A percentile compares a stretch with the other conserved stretches of the same genome.
Evolutionary conservation across 805 yeast genomes (phyloP).

Genomic region (Pichia manshurica): DNA sequence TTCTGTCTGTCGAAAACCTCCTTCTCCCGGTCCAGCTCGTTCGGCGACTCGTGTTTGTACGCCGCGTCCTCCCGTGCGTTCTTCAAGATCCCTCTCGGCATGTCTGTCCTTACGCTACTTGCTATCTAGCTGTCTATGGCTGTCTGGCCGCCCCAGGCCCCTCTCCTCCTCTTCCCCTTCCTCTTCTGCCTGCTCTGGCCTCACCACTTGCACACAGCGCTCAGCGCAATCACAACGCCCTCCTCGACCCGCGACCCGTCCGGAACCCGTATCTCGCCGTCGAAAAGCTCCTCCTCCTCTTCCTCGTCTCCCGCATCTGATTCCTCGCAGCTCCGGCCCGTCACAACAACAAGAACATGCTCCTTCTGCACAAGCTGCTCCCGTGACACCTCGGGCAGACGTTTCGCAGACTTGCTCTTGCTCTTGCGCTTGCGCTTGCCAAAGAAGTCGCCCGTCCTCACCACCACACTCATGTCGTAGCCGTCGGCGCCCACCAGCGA

Average conservation of each 20-base stretch:
- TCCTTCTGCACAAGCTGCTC: neutral
- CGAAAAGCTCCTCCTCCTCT: neutral
- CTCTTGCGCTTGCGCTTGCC: slow-evolving; percentile 44
- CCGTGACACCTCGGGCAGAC: neutral
- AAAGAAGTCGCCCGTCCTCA: slow-evolving; percentile 55
- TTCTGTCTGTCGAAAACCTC: slow-evolving; percentile 44
- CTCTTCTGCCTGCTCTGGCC: neutral
- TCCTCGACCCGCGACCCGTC: slow-evolving; percentile 2
- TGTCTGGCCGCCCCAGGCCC: no score
- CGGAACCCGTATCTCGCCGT: neutral
- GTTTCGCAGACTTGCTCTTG: no score
- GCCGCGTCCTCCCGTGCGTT: slow-evolving; percentile 25
- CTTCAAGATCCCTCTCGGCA: slow-evolving; percentile 31
- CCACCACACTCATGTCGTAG: slow-evolving; percentile 60
- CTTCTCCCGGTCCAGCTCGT: slow-evolving; percentile 15
- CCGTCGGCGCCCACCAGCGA: slow-evolving; percentile 42
- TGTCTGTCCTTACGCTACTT: neutral
- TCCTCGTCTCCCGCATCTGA: neutral
- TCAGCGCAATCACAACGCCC: slow-evolving; percentile 1
- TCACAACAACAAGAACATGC: neutral
- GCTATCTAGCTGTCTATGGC: no score
- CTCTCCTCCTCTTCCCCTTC: neutral
- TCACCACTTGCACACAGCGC: neutral
- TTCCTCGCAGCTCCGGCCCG: neutral
- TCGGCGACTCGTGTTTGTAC: slow-evolving; percentile 19